Evolutionary conservation across 225 moss, liverwort and hornwort genomes (phyloP), one percentile per base, ranked within the genome.

Genomic region (Polytrichum formosum): DNA sequence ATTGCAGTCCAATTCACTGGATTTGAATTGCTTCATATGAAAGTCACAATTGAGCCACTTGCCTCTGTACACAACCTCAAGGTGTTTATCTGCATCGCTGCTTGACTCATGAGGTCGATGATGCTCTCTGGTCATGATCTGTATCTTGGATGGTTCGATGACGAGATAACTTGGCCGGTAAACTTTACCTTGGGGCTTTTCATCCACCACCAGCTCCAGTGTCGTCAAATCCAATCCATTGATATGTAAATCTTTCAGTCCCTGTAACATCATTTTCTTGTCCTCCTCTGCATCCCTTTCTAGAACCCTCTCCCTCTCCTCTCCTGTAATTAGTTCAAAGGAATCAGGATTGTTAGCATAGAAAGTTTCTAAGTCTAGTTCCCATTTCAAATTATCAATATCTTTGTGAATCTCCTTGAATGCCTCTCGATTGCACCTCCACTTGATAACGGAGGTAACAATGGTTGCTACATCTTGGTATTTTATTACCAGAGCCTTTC

Each of bases 331-430:
- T 18, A 17, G 54, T 7, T 7, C 54, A 56, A 69, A 56, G 7
- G 58, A 59, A 19, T 2, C 58, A 71, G 31, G 66, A 37, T 9
- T 18, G 70, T 63, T 56, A 55, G 31, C 31, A 31, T 6, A 6
- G 6, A 31, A 31, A 55, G 4, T 26, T 28, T 26, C 61, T 1
- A 84, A 71, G 75, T 70, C 27, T 19, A 80, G 63, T 72, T 9
- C 68, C 18, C 18, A 19, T 1, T 7, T 33, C 67, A 74, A 63
- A 20, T 29, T 58, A 7, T 69, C 68, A 54, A 69, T 21, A 17
- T 69, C 54, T 21, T 22, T 28, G 28, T 69, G 68, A 9, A 69
- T 69, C 68, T 69, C 68, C 35, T 55, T 28, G 27, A 69, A 69
- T 0, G 68, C 55, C 54, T 69, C 54, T 26, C 54, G 26, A 46